Conservation (phyloP, 1,284 basidiomycete genomes). For the Trametes sp. region DNA sequence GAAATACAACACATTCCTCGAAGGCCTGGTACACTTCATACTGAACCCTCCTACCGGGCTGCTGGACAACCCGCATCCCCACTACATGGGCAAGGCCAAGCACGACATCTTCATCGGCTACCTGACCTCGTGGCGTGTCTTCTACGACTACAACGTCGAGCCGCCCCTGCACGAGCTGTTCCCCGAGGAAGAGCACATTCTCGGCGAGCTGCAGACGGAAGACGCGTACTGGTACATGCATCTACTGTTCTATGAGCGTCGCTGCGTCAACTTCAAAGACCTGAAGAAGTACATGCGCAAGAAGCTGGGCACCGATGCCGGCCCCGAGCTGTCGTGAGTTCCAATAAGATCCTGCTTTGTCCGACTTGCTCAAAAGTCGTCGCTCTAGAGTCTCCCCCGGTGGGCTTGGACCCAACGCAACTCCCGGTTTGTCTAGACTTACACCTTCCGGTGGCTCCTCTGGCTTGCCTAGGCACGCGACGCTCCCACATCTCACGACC, state of each 20-base stretch:
- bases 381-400: background rate
- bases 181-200: conserved; percentile 9
- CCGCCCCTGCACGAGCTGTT: background rate
- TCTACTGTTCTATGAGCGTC: background rate
- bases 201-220: conserved; percentile 11
- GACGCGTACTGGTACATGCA: conserved; percentile 18
- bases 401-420: background rate
- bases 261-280: background rate
- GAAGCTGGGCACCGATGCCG: background rate
- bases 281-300: background rate
- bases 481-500: background rate
- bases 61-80: conserved; percentile 1
- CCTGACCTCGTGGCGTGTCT: conserved; percentile 2
- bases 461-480: background rate
- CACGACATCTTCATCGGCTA: conserved; percentile 17
- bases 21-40: conserved; percentile 14
- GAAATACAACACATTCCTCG: conserved; percentile 17
- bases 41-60: conserved; percentile 11
- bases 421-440: background rate
- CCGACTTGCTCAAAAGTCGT: background rate
- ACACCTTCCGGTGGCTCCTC: background rate
- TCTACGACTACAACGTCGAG: conserved; percentile 4
- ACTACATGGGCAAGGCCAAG: conserved; percentile 2
- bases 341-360: too few species aligned
- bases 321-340: too few species aligned